Evolutionary conservation across 441 rosid genomes (phyloP).

Genomic region (California macrophylla): DNA sequence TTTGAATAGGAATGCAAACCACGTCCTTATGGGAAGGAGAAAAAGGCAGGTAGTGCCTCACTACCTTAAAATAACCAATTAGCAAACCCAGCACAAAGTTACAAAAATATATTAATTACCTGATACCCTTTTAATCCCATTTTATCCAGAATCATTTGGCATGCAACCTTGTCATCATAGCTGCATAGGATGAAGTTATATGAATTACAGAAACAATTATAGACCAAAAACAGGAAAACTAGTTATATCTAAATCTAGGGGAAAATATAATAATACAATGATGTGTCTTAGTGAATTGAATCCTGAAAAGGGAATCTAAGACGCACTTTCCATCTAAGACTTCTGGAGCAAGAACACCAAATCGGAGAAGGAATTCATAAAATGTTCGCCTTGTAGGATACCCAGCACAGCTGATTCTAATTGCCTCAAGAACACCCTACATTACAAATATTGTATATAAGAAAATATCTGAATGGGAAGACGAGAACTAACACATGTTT

Average conservation of each 20-base stretch:
- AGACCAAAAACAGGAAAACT: neutral
- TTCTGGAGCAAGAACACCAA: conserved; percentile 96
- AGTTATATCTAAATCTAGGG: neutral
- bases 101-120: conserved; percentile 37
- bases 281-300: neutral
- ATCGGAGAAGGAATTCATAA: conserved; percentile 93
- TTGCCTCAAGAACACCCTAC: conserved; percentile 99
- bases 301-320: conserved; percentile 2
- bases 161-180: conserved; percentile 89
- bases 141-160: conserved; percentile 87
- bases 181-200: conserved; percentile 35
- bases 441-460: conserved; percentile 10
- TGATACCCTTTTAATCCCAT: conserved; percentile 89
- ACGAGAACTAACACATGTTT: conserved; percentile 3
- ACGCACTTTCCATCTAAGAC: conserved; percentile 97
- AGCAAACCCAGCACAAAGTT: conserved; percentile 7
- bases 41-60: neutral
- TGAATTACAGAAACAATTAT: conserved; percentile 13
- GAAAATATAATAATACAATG: conserved; percentile 8
- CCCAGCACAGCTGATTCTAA: conserved; percentile 99
- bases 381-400: conserved; percentile 97
- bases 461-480: conserved; percentile 14
- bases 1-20: neutral
- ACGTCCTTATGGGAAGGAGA: neutral
- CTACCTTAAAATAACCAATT: conserved; percentile 5